A percentile compares a stretch with the other conserved stretches of the same genome.
phyloP scores from a whole-genome alignment of 768 basidiomycete species.

The Amanita subjunquillea region DNA sequence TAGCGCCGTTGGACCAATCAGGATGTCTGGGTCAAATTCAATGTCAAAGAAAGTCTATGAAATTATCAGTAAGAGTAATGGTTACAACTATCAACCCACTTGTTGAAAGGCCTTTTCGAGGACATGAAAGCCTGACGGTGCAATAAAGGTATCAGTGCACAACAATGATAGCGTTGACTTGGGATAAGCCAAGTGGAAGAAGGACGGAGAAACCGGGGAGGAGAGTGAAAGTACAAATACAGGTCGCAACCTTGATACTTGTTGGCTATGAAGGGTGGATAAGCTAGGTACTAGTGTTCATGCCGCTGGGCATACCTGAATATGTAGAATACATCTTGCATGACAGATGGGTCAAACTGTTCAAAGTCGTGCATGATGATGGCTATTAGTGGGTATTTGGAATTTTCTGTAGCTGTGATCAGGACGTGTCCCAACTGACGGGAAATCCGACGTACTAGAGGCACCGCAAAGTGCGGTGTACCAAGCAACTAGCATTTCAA shows the following conservation, averaged over 20 bases:
- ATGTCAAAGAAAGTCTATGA: constrained; percentile 44
- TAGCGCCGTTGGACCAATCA: constrained; percentile 49
- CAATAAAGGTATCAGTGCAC: constrained; percentile 37
- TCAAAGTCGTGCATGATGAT: constrained; percentile 69
- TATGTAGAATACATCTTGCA: constrained; percentile 65
- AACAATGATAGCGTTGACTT: constrained; percentile 49
- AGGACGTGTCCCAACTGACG: background rate
- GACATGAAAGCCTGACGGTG: constrained; percentile 37
- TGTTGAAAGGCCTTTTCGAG: constrained; percentile 45
- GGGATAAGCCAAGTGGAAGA: constrained; percentile 49
- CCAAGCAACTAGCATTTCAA: constrained; percentile 51
- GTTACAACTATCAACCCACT: constrained; percentile 22
- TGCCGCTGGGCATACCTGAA: constrained; percentile 41
- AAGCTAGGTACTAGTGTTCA: background rate
- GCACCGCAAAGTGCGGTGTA: constrained; percentile 30
- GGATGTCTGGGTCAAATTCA: constrained; percentile 46
- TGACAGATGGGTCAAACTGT: constrained; percentile 47
- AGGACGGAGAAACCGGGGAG: constrained; percentile 45
- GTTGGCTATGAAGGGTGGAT: constrained; percentile 30
- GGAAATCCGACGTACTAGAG: constrained; percentile 20
- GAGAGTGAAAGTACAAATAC: constrained; percentile 56
- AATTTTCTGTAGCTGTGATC: background rate
- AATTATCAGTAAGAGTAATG: background rate
- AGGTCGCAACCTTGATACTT: constrained; percentile 43
- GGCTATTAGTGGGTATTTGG: constrained; percentile 30